Evolutionary conservation across 2,329 filamentous ascomycete genomes (phyloP), one percentile per base, ranked within the genome.

Genomic region (Cladosporium sphaerospermum): DNA sequence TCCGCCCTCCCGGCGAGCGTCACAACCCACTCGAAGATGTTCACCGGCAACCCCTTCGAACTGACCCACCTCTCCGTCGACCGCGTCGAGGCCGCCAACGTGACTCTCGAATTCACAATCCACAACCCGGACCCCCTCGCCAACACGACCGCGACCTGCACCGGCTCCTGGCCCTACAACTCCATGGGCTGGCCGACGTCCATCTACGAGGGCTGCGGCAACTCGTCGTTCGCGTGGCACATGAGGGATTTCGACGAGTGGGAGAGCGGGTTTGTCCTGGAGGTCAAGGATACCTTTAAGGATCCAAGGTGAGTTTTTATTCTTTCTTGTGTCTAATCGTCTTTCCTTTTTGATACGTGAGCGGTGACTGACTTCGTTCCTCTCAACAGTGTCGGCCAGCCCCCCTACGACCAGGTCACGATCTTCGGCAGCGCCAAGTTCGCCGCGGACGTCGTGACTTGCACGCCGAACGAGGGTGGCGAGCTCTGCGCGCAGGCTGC

Each of bases 111-210:
- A 14, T 67, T 67, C 59, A 58, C 47, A 14, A 56, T 66, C 43
- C 55, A 62, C 54, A 59, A 67, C 53, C 64, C 64, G 18, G 60
- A 64, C 42, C 59, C 63, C 19, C 57, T 66, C 8, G 56, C 61
- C 44, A 62, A 64, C 32, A 53, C 50, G 11, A 62, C 55, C n/a
- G 48, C 56, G 18, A 52, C 42, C 19, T 67, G 65, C 59, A 50
- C 44, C 7, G 61, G 54, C 11, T 34, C 52, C 9, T 67, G 65
- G 65, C 34, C 23, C 3, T 57, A 56, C 13, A 47, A 33, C 34
- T 54, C 59, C 10, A 39, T 32, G 14, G 57, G 54, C 53, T 66
- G 58, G 48, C 62, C 63, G 2, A 10, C 54, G 16, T 59, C 42
- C 44, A 28, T 43, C 16, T 64, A 63, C 42, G 57, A 60, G 50